Evolutionary conservation across 768 basidiomycete genomes (phyloP).

Genomic region (Boletus tomentosulus): DNA sequence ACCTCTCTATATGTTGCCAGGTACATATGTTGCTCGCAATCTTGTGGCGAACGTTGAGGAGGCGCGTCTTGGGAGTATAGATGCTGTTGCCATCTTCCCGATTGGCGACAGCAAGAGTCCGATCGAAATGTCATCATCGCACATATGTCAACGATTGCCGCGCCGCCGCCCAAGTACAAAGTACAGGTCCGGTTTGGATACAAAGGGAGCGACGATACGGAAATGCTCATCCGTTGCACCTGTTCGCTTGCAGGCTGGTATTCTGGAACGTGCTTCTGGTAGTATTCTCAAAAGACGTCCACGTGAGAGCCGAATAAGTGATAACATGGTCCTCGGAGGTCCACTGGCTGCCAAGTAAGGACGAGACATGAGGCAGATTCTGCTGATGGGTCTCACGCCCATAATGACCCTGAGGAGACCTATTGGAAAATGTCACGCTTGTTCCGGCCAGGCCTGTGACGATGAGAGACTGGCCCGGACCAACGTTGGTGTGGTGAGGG

Average conservation of each 20-base stretch:
- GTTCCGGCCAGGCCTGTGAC: neutral
- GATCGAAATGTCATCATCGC: neutral
- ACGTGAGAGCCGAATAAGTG: neutral
- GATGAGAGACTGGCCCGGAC: neutral
- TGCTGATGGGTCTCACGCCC: slow-evolving; percentile 25
- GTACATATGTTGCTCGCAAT: neutral
- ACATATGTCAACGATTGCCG: neutral
- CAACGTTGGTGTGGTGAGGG: neutral
- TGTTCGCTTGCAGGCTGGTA: neutral
- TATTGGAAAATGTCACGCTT: neutral
- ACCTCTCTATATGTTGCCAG: neutral
- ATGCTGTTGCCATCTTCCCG: neutral
- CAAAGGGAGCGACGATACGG: neutral
- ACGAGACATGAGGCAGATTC: slow-evolving; percentile 30
- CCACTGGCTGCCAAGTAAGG: slow-evolving; percentile 9
- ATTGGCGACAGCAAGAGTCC: neutral
- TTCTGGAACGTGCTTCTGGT: slow-evolving; percentile 14
- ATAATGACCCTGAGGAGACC: slow-evolving; percentile 21
- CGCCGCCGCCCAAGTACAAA: neutral
- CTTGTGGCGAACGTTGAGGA: too few relatives aligned
- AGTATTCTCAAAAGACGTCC: neutral
- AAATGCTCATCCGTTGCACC: neutral
- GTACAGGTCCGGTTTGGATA: neutral
- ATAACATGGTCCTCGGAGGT: slow-evolving; percentile 30
- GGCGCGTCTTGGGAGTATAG: too few relatives aligned